Percentiles rank a stretch among this genome's conserved stretches.
Conservation (phyloP, 257 asterid species). For the Anisodus tanguticus region DNA sequence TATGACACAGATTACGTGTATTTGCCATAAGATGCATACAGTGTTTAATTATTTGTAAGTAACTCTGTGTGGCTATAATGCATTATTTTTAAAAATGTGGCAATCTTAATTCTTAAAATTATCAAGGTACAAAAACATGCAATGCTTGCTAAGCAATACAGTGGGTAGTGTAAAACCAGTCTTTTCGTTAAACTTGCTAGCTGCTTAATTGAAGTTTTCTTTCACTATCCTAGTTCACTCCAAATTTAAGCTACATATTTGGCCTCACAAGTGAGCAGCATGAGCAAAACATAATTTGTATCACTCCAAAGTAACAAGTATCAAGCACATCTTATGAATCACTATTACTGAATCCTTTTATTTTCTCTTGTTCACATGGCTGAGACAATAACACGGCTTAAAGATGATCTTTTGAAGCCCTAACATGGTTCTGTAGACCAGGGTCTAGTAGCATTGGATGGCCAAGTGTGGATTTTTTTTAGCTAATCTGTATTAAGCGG, state of each 20-base stretch:
- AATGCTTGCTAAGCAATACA: not conserved
- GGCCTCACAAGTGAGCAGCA: conserved; percentile 27
- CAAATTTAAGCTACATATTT: conserved; percentile 27
- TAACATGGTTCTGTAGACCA: not conserved
- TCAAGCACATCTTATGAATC: not conserved
- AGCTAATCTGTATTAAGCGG: not conserved
- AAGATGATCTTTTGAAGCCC: not conserved
- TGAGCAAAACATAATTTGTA: conserved; percentile 22
- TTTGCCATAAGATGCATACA: not conserved
- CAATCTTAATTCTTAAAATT: no score
- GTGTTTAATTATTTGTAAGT: not conserved
- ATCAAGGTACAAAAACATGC: not conserved
- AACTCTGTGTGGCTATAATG: not conserved
- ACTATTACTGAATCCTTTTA: not conserved
- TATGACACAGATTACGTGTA: no score
- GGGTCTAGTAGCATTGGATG: not conserved
- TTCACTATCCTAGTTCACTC: conserved; percentile 31
- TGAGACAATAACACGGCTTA: not conserved
- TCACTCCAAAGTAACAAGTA: not conserved
- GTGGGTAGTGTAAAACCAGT: not conserved
- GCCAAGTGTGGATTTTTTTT: not conserved
- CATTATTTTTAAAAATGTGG: not conserved
- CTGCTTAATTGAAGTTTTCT: conserved; percentile 13
- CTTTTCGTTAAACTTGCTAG: not conserved
- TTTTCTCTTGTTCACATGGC: not conserved